Evolutionary conservation across 2,329 filamentous ascomycete species (phyloP).

Genomic region (Aspergillus sp.): DNA sequence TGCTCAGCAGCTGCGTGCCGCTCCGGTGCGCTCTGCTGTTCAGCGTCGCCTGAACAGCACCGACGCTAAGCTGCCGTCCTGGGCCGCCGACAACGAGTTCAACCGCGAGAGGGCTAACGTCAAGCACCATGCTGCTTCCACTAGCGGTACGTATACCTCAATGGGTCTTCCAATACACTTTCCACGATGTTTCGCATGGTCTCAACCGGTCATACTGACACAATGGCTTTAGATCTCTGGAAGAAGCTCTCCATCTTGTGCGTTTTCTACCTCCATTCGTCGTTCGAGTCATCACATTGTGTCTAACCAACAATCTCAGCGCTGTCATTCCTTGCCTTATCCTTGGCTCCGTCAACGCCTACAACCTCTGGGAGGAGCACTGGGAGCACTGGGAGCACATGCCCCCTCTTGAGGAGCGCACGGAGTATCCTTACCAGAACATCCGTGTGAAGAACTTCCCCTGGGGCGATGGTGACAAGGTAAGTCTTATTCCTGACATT

Average conservation of each 20-base stretch:
- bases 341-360: constrained; percentile 76
- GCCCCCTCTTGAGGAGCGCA: constrained; percentile 82
- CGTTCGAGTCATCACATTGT: background rate
- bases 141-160: constrained; percentile 65
- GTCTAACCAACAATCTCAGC: constrained; percentile 47
- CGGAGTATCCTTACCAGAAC: constrained; percentile 97
- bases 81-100: constrained; percentile 80
- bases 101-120: constrained; percentile 86
- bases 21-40: constrained; percentile 53
- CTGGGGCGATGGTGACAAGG: constrained; percentile 96
- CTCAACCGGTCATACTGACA: constrained; percentile 19
- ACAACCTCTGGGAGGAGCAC: constrained; percentile 88
- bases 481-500: constrained; percentile 38
- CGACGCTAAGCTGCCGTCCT: constrained; percentile 53
- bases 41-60: constrained; percentile 72
- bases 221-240: constrained; percentile 71
- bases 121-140: constrained; percentile 82
- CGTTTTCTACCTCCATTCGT: constrained; percentile 37
- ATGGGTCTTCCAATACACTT: constrained; percentile 5
- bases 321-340: constrained; percentile 70
- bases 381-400: constrained; percentile 93
- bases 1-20: constrained; percentile 56
- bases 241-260: constrained; percentile 96
- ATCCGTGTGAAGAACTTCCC: constrained; percentile 93
- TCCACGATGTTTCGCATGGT: background rate